Percentiles rank a stretch among this genome's conserved stretches.
Conservation (phyloP, 768 basidiomycete species). For the Kwoniella sp. region DNA sequence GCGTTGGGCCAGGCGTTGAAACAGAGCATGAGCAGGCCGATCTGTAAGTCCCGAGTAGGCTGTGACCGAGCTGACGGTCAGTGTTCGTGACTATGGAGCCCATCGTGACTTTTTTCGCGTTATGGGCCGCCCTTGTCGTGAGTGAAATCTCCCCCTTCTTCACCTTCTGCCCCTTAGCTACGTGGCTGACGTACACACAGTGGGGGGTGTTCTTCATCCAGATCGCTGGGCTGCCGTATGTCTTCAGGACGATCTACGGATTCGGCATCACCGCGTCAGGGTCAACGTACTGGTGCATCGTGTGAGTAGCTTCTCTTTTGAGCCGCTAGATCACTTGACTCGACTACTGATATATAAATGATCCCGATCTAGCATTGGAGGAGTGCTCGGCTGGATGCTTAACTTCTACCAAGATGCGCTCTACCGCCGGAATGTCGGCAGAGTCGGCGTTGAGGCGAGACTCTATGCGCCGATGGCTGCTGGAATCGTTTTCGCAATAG, state of each 20-base stretch:
- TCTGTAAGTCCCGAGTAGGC: constrained; percentile 61
- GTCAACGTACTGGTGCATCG: constrained; percentile 64
- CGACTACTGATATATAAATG: not conserved
- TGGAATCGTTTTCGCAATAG: constrained; percentile 46
- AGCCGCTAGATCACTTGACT: not conserved
- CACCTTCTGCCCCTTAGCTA: not conserved
- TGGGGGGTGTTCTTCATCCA: constrained; percentile 77
- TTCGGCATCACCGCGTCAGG: constrained; percentile 68
- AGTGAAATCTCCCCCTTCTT: constrained; percentile 4
- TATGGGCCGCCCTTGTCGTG: constrained; percentile 61
- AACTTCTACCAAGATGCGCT: constrained; percentile 49
- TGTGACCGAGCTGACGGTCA: constrained; percentile 41
- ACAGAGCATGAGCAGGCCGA: constrained; percentile 70
- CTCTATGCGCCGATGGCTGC: constrained; percentile 50
- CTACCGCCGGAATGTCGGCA: constrained; percentile 43
- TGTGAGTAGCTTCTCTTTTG: constrained; percentile 30
- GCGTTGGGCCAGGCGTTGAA: constrained; percentile 62
- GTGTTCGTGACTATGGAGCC: constrained; percentile 73
- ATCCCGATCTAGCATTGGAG: constrained; percentile 34
- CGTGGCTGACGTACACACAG: constrained; percentile 11
- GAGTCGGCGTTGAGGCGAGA: constrained; percentile 50
- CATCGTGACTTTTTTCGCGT: constrained; percentile 67
- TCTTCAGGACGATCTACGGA: constrained; percentile 64
- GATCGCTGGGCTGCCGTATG: constrained; percentile 60
- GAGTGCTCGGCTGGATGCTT: constrained; percentile 30